Percentiles rank a stretch among this genome's conserved stretches.
Conservation (phyloP, 768 basidiomycete genomes). For the Lactarius quietus region DNA sequence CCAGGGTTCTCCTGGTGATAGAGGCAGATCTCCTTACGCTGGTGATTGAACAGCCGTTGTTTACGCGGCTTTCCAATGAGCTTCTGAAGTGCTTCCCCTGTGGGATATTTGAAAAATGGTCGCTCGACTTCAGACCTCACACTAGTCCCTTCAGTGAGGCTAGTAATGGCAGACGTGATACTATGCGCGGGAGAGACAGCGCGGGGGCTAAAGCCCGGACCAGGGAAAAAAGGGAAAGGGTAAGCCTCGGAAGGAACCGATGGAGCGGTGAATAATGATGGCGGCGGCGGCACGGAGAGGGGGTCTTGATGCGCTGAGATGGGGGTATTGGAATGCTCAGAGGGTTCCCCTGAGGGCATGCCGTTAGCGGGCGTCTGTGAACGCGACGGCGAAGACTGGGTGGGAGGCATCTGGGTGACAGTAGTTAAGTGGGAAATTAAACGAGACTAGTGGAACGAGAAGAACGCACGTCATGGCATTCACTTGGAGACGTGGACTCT, state of each 20-base stretch:
- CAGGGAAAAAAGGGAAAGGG: constrained; percentile 21
- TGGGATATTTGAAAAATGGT: constrained; percentile 17
- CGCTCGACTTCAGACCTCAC: constrained; percentile 18
- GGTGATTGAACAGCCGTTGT: constrained; percentile 67
- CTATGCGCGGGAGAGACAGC: constrained; percentile 62
- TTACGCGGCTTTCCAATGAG: constrained; percentile 53
- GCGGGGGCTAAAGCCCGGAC: constrained; percentile 38
- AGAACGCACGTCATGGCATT: constrained; percentile 24
- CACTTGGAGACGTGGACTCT: constrained; percentile 13
- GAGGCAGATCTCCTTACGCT: constrained; percentile 71
- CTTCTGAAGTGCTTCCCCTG: constrained; percentile 23
- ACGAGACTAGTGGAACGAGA: constrained; percentile 1
- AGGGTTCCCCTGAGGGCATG: constrained; percentile 21
- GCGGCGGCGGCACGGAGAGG: constrained; percentile 16
- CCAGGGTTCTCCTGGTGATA: constrained; percentile 62
- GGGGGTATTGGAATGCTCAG: constrained; percentile 21
- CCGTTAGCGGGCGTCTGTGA: constrained; percentile 23
- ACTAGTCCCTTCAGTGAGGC: constrained; percentile 40
- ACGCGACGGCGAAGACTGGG: constrained; percentile 20
- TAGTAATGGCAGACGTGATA: constrained; percentile 49
- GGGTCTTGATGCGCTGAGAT: constrained; percentile 21
- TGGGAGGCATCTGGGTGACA: constrained; percentile 9
- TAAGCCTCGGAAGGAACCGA: constrained; percentile 20
- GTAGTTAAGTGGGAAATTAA: constrained; percentile 5
- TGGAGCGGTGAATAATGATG: constrained; percentile 19